A percentile compares a stretch with the other conserved stretches of the same genome.
These are phyloP conservation scores for Dichomitus squalens DNA, from an alignment of 1,284 basidiomycete genomes.

Conservation along the genomic window DNA sequence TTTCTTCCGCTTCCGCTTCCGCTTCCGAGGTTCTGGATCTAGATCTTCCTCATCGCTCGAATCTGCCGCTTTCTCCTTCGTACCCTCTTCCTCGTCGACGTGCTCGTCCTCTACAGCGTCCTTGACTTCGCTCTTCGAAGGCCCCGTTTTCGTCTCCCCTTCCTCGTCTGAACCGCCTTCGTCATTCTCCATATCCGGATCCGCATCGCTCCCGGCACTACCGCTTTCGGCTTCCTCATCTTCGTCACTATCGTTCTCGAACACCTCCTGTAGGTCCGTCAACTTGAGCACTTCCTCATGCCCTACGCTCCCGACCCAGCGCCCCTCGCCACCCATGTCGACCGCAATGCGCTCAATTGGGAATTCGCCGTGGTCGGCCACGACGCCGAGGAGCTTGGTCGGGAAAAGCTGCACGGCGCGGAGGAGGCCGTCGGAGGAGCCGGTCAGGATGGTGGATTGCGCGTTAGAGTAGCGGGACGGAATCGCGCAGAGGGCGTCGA, in stretches of 20 bases:
- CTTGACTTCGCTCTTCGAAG: background rate
- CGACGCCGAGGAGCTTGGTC: slow-evolving; percentile 87
- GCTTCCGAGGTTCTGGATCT: slow-evolving; percentile 37
- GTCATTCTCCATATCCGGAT: slow-evolving; percentile 24
- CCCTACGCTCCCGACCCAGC: slow-evolving; percentile 92
- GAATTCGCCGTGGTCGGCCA: slow-evolving; percentile 89
- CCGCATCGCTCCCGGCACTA: slow-evolving; percentile 26
- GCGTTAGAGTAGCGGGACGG: slow-evolving; percentile 68
- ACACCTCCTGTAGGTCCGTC: slow-evolving; percentile 76
- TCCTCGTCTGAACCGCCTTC: background rate
- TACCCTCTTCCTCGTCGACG: slow-evolving; percentile 34
- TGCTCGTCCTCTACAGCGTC: slow-evolving; percentile 45
- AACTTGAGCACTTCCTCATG: slow-evolving; percentile 88
- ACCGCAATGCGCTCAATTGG: slow-evolving; percentile 87
- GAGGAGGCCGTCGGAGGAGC: slow-evolving; percentile 91
- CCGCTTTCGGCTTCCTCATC: slow-evolving; percentile 26
- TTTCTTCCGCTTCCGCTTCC: slow-evolving; percentile 60
- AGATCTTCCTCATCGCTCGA: slow-evolving; percentile 38
- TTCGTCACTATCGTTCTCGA: slow-evolving; percentile 59
- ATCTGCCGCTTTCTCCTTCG: slow-evolving; percentile 35
- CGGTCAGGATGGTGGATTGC: slow-evolving; percentile 82
- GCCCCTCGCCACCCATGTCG: slow-evolving; percentile 52
- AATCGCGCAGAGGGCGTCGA: slow-evolving; percentile 81
- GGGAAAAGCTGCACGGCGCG: slow-evolving; percentile 90
- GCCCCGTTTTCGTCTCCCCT: background rate